phyloP scores from a whole-genome alignment of 768 basidiomycete species.

The Hemileccinum impolitum region DNA sequence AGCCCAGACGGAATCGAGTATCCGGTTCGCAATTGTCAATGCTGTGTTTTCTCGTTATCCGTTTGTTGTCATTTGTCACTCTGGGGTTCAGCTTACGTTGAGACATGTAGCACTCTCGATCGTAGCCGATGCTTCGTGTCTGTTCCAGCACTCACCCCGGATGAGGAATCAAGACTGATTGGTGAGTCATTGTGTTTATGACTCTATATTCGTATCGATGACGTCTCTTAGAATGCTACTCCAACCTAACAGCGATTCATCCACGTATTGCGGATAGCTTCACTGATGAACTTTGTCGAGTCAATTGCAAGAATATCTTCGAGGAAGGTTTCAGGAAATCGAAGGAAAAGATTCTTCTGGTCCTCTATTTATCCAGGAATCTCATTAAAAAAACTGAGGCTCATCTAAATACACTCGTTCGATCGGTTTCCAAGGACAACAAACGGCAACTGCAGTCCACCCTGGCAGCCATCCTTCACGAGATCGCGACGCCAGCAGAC shows the following conservation, averaged over 20 bases:
- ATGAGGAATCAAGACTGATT: conserved; percentile 12
- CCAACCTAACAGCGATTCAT: conserved; percentile 13
- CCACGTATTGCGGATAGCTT: conserved; percentile 18
- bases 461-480: conserved; percentile 17
- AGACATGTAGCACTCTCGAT: conserved; percentile 15
- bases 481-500: conserved; percentile 1
- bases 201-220: neutral
- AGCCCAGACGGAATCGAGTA: conserved; percentile 14
- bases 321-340: conserved; percentile 21
- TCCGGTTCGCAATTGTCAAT: conserved; percentile 23
- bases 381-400: conserved; percentile 12
- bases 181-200: conserved; percentile 1
- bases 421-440: conserved; percentile 12
- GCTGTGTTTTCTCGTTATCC: conserved; percentile 28
- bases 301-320: conserved; percentile 11
- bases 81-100: neutral
- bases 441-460: conserved; percentile 10
- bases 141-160: conserved; percentile 10
- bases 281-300: conserved; percentile 16
- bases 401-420: conserved; percentile 13
- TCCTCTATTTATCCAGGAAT: conserved; percentile 13
- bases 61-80: conserved; percentile 6
- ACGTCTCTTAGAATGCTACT: conserved; percentile 14
- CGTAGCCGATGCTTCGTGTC: conserved; percentile 14
- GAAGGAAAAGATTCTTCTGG: conserved; percentile 23